phyloP scores from a whole-genome alignment of 2,329 filamentous ascomycete species.

The Venturia aucupariae region DNA sequence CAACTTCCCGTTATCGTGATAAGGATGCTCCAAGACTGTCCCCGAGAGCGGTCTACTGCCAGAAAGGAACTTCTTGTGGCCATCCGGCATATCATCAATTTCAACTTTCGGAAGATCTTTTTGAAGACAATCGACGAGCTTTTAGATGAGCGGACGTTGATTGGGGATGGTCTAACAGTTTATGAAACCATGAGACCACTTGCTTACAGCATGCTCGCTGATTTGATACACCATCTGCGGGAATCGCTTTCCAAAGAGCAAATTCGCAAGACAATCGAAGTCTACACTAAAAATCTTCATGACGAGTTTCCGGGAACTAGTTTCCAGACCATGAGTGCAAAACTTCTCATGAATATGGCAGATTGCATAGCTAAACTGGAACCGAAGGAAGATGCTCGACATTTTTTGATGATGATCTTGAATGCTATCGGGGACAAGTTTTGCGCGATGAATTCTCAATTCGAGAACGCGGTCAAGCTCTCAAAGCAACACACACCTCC shows the following conservation, averaged over 20 bases:
- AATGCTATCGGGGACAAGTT: conserved; percentile 99
- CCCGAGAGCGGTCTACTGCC: conserved; percentile 84
- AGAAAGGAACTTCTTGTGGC: conserved; percentile 93
- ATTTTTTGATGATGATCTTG: conserved; percentile 93
- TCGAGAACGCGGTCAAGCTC: conserved; percentile 87
- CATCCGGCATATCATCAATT: conserved; percentile 97
- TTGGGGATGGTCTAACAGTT: conserved; percentile 91
- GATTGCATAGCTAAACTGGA: conserved; percentile 92
- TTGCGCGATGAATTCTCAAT: conserved; percentile 94
- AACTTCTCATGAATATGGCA: conserved; percentile 92
- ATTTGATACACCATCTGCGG: conserved; percentile 93
- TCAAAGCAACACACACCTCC: conserved; percentile 68
- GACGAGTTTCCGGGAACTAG: conserved; percentile 95
- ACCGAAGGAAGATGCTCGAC: conserved; percentile 87
- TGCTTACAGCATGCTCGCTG: conserved; percentile 96
- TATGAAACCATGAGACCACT: conserved; percentile 94
- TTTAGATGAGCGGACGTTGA: conserved; percentile 84
- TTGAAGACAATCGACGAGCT: conserved; percentile 89
- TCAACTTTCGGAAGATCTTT: conserved; percentile 95
- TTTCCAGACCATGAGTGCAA: conserved; percentile 99
- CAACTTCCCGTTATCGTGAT: conserved; percentile 84
- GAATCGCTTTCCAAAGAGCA: conserved; percentile 82
- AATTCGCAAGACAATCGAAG: conserved; percentile 90
- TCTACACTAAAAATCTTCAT: conserved; percentile 92
- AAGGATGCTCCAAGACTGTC: conserved; percentile 83